phyloP scores from a whole-genome alignment of 768 basidiomycete species.

The Clitopilus passeckerianus region DNA sequence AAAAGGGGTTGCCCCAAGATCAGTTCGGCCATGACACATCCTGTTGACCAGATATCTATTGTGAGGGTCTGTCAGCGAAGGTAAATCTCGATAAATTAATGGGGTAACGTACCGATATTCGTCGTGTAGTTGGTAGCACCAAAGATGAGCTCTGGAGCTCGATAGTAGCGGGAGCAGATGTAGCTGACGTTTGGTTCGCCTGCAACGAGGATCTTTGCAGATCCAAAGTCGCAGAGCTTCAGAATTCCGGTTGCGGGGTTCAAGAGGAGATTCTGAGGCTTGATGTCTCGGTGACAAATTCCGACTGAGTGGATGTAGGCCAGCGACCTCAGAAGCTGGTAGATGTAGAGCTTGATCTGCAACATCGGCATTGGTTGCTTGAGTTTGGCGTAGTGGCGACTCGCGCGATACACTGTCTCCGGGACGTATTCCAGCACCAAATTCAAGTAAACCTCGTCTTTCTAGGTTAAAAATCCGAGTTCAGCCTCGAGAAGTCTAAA shows the following conservation, averaged over 20 bases:
- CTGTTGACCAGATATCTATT: conserved; percentile 99
- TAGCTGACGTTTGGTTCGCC: conserved; percentile 99
- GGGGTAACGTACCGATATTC: conserved; percentile 76
- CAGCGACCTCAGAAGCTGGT: conserved; percentile 95
- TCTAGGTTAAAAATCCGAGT: conserved; percentile 43
- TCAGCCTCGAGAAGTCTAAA: conserved; percentile 7
- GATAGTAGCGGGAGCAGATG: conserved; percentile 99
- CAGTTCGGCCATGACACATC: conserved; percentile 99
- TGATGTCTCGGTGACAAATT: conserved; percentile 99
- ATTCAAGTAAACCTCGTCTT: conserved; percentile 99
- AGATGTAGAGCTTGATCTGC: conserved; percentile 99
- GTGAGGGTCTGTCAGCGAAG: conserved; percentile 4
- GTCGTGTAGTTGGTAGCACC: conserved; percentile 99
- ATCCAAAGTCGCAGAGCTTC: conserved; percentile 98
- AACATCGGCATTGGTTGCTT: conserved; percentile 99
- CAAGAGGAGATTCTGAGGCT: conserved; percentile 96
- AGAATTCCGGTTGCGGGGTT: conserved; percentile 96
- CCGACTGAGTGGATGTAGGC: conserved; percentile 99
- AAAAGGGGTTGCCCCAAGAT: conserved; percentile 99
- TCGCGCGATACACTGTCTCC: conserved; percentile 98
- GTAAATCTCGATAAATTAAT: background rate
- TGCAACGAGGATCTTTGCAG: conserved; percentile 95
- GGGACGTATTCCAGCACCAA: conserved; percentile 99
- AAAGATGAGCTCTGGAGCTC: conserved; percentile 98
- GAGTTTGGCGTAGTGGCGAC: conserved; percentile 97